Evolutionary conservation across 2,329 filamentous ascomycete genomes (phyloP), one percentile per base, ranked within the genome.

Genomic region (Clarireedia sp.): DNA sequence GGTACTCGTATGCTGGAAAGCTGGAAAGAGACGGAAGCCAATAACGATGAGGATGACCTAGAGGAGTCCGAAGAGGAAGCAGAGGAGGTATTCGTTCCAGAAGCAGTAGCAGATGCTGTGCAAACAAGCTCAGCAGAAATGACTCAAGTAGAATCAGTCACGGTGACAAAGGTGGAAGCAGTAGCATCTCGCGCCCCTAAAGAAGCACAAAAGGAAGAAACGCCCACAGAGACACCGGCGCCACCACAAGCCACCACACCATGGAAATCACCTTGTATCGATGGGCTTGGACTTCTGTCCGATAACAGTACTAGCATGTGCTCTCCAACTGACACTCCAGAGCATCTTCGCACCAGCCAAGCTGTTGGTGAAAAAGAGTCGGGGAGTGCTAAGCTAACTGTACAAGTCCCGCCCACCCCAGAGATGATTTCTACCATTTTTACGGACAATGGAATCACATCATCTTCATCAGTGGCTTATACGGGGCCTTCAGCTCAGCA

Each of bases 1-100:
- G 94, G 94, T 6, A 96, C 84, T 19, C 87, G 92, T 0, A 94
- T 96, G 75, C 87, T 99, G 84, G 97, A 64, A 90, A 99, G 68
- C 91, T 92, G 66, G 55, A 90, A 92, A 67, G 88, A 95, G 54
- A 85, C 88, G 55, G 89, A 95, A 61, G 75, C 78, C 16, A 80
- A 81, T 54, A 80, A 85, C n/a, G 82, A 87, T 16, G 80, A 81
- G 33, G 72, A 74, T 44, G 75, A 78, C 45, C 71, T 74, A 14
- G 73, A 69, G 10, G 63, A 67, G 19, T 59, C 38, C 37, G 58
- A 63, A 29, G 56, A 56, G 19, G 53, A 60, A 24, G 57, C 47
- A 36, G 57, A 54, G 26, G 63, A 65, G 21, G 57, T 62, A 41
- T 61, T 62, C 48, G 59, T 70, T 51, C 66, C 69, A 9, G 70